phyloP scores from a whole-genome alignment of 805 yeast species.

The Metschnikowia anglica region DNA sequence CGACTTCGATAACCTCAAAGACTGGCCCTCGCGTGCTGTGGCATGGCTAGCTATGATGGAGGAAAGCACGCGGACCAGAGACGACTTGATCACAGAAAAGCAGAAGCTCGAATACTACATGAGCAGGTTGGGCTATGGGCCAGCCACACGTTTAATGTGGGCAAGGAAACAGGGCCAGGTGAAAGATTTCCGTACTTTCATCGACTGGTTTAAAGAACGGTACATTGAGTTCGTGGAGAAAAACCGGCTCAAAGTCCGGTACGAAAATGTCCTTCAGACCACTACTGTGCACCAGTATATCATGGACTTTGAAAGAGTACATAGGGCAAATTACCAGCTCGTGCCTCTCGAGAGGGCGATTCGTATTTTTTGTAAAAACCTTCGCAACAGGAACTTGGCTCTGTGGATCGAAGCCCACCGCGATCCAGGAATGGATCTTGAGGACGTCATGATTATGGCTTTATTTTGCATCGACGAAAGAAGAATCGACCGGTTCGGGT shows the following conservation, averaged over 20 bases:
- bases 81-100: conserved; percentile 8
- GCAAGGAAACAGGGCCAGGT: conserved; percentile 8
- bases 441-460: conserved; percentile 7
- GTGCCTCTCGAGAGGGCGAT: conserved; percentile 8
- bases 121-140: conserved; percentile 8
- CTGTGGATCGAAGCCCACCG: conserved; percentile 1
- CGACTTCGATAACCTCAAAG: conserved; percentile 1
- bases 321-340: conserved; percentile 8
- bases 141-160: conserved; percentile 7
- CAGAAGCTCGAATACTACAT: conserved; percentile 7
- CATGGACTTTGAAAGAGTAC: conserved; percentile 8
- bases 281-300: conserved; percentile 9
- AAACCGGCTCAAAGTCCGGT: conserved; percentile 7
- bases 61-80: not conserved
- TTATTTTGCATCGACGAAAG: conserved; percentile 2
- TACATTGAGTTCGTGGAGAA: conserved; percentile 8
- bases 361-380: conserved; percentile 2
- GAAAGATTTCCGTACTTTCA: conserved; percentile 5
- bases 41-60: conserved; percentile 12
- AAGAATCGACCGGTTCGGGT: conserved; percentile 1
- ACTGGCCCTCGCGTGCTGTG: conserved; percentile 11
- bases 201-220: conserved; percentile 6
- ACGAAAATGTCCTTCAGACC: conserved; percentile 6
- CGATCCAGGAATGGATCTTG: conserved; percentile 3
- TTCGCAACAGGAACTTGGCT: conserved; percentile 3